Evolutionary conservation across 805 yeast genomes (phyloP).

Genomic region (Wickerhamomyces chambardii): DNA sequence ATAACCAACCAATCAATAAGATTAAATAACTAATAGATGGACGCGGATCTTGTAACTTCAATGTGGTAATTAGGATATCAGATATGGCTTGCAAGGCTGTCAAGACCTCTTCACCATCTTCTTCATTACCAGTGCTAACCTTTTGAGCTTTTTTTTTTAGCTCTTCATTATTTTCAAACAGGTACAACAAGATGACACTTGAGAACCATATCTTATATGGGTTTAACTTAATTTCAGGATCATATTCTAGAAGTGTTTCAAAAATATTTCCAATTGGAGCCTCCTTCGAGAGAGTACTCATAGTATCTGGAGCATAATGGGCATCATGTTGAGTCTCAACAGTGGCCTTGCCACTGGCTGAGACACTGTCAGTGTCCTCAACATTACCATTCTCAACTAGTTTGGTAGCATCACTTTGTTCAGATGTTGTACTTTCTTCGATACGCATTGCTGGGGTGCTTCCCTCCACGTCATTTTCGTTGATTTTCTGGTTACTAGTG

Average conservation of each 20-base stretch:
- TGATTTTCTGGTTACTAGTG: too few species aligned
- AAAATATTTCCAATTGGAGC: constrained; percentile 54
- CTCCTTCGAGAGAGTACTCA: constrained; percentile 2
- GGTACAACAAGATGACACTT: constrained; percentile 48
- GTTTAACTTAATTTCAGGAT: constrained; percentile 60
- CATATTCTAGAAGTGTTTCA: constrained; percentile 65
- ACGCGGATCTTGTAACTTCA: constrained; percentile 61
- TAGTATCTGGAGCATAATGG: not conserved
- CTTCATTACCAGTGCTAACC: constrained; percentile 50
- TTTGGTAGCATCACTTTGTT: too few species aligned
- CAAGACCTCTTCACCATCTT: constrained; percentile 60
- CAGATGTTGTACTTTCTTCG: too few species aligned
- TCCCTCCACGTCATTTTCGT: too few species aligned
- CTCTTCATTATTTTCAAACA: constrained; percentile 48
- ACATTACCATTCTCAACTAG: too few species aligned
- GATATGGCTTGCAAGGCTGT: constrained; percentile 67
- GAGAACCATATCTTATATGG: constrained; percentile 90
- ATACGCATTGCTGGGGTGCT: too few species aligned
- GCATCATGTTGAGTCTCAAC: not conserved
- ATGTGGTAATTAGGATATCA: constrained; percentile 59
- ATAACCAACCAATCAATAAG: constrained; percentile 69
- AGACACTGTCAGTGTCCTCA: too few species aligned
- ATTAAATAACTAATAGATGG: constrained; percentile 70
- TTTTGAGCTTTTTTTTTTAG: constrained; percentile 37
- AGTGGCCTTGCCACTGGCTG: not conserved